Conservation (phyloP, 768 basidiomycete species). For the Pleurotus platypus region DNA sequence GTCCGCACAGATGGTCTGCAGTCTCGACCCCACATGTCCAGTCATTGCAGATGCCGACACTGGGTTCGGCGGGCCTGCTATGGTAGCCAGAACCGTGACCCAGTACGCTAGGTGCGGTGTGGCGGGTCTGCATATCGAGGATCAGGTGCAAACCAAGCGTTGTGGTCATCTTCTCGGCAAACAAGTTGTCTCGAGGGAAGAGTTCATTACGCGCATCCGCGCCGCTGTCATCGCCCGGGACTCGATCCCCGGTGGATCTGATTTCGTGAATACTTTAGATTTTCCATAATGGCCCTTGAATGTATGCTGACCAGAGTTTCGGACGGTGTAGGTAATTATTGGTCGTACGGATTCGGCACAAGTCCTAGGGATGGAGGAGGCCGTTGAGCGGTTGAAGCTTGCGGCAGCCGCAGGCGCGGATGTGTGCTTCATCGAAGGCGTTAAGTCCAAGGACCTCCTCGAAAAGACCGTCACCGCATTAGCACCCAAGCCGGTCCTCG, state of each 20-base stretch:
- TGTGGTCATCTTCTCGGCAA: conserved; percentile 81
- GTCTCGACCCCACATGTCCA: conserved; percentile 58
- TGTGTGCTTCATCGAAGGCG: conserved; percentile 51
- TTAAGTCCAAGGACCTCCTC: conserved; percentile 41
- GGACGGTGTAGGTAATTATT: conserved; percentile 33
- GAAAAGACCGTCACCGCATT: conserved; percentile 31
- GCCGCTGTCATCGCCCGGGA: conserved; percentile 78
- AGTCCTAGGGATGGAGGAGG: conserved; percentile 47
- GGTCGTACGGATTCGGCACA: conserved; percentile 51
- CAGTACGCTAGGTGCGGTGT: conserved; percentile 68
- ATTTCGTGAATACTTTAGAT: conserved; percentile 48
- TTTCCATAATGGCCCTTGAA: not conserved
- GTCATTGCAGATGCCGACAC: conserved; percentile 85
- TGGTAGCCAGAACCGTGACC: conserved; percentile 70
- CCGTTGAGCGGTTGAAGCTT: conserved; percentile 40
- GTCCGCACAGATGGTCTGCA: conserved; percentile 69
- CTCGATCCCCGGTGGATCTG: conserved; percentile 70
- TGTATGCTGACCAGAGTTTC: not conserved
- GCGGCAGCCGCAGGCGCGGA: conserved; percentile 42
- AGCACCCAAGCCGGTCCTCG: conserved; percentile 28
- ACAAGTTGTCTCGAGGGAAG: conserved; percentile 77
- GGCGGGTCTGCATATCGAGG: conserved; percentile 76
- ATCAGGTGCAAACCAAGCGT: conserved; percentile 80
- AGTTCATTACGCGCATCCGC: conserved; percentile 69
- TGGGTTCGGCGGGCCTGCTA: conserved; percentile 74